Percentiles rank a stretch among this genome's conserved stretches.
These are phyloP conservation scores for Lentinula raphanica DNA, from an alignment of 768 basidiomycete species.

Conservation along the genomic window DNA sequence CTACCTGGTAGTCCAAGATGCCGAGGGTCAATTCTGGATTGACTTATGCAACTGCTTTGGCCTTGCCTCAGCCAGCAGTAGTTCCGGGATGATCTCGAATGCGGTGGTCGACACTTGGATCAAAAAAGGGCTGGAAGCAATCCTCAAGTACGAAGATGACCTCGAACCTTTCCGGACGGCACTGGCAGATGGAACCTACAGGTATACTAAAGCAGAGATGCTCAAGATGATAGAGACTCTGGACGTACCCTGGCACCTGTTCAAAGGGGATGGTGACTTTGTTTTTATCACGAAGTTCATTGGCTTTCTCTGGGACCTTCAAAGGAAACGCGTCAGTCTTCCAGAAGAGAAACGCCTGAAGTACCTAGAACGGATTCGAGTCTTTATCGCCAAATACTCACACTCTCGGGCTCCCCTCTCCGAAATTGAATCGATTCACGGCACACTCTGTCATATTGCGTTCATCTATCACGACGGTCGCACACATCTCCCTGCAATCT, in stretches of 20 bases:
- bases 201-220: slow-evolving; percentile 5
- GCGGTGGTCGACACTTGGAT: slow-evolving; percentile 12
- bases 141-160: slow-evolving; percentile 29
- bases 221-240: slow-evolving; percentile 11
- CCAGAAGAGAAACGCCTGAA: slow-evolving; percentile 21
- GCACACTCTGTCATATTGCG: slow-evolving; percentile 27
- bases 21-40: background rate
- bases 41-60: slow-evolving; percentile 13
- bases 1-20: slow-evolving; percentile 8
- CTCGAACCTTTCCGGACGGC: slow-evolving; percentile 17
- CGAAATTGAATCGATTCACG: slow-evolving; percentile 18
- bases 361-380: slow-evolving; percentile 12
- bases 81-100: slow-evolving; percentile 10
- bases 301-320: slow-evolving; percentile 26
- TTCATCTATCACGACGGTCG: slow-evolving; percentile 24
- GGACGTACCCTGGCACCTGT: slow-evolving; percentile 19
- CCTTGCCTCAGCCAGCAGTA: slow-evolving; percentile 1
- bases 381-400: slow-evolving; percentile 9
- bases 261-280: slow-evolving; percentile 22
- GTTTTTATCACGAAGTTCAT: slow-evolving; percentile 15
- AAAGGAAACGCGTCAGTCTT: slow-evolving; percentile 15
- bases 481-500: slow-evolving; percentile 22
- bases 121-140: background rate
- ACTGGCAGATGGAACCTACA: background rate
- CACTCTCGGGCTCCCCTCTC: background rate